Evolutionary conservation across 2,329 filamentous ascomycete species (phyloP), one percentile per base, ranked within the genome.

Genomic region (Pseudophaeomoniella oleicola): DNA sequence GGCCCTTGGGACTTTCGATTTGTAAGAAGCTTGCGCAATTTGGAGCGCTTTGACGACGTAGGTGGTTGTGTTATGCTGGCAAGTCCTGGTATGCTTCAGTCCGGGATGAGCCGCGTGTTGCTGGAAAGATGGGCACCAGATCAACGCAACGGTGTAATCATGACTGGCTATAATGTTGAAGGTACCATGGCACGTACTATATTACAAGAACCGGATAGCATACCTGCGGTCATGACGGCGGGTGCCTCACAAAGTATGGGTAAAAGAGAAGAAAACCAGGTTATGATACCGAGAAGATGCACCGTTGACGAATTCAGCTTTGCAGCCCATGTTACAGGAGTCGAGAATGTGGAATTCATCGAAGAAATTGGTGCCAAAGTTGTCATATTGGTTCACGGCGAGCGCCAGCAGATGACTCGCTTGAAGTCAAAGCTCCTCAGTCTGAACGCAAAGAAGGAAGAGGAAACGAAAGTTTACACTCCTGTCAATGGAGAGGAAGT

Each of bases 161-260:
- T 98, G 57, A 98, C 90, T 0, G 90, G 90, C 54, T 98, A 98
- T 62, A 94, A 86, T 42, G 88, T 98, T 5, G 90, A 98, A 59
- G 90, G 90, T 4, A 98, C 90, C 1, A 96, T 98, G 88, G 90
- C 86, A 3, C 88, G 94, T 58, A 78, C 90, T 49, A 83, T 98
- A 43, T 80, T 96, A 62, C 84, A 88, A 46, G 90, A 96, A 54
- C 90, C 90, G 0, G 87, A 94, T 42, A 79, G 86, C 50, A 96
- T 98, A 39, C 86, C 86, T 41, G 88, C 88, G 0, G 81, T 96
- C 50, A 96, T 94, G 78, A 60, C 59, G 19, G 69, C 71, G 18
- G 76, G 72, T 1, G 73, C 49, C 12, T 53, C 57, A 4, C 50
- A 60, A 35, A 50, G 71, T 2, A 72, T 76, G 30, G 69, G 78